Evolutionary conservation across 495 filamentous ascomycete species (phyloP).

Genomic region (Talaromyces wortmannii): DNA sequence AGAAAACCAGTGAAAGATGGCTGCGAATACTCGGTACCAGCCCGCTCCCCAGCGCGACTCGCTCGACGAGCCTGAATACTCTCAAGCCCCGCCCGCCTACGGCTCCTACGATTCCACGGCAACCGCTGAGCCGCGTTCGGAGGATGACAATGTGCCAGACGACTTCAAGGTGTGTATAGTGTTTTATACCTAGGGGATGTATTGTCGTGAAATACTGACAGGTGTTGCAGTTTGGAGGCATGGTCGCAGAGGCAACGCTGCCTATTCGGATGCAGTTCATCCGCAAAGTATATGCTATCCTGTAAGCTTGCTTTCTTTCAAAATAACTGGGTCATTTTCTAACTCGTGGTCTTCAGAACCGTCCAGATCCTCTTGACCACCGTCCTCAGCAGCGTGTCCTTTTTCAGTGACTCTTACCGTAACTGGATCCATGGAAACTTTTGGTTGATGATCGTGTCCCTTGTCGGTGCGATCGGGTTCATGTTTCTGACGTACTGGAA

Average conservation of each 20-base stretch:
- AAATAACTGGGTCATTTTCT: not conserved
- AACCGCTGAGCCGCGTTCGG: constrained; percentile 59
- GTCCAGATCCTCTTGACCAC: constrained; percentile 84
- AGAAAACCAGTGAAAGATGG: constrained; percentile 38
- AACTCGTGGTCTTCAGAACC: constrained; percentile 42
- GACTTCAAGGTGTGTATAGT: constrained; percentile 77
- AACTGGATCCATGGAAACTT: constrained; percentile 78
- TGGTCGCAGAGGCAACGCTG: constrained; percentile 84
- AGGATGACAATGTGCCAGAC: constrained; percentile 89
- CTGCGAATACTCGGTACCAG: constrained; percentile 62
- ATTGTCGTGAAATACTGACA: constrained; percentile 3
- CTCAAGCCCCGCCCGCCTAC: constrained; percentile 66
- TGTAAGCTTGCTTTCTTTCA: constrained; percentile 38
- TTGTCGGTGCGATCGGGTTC: constrained; percentile 74
- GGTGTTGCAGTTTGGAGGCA: constrained; percentile 66
- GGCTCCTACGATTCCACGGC: constrained; percentile 47
- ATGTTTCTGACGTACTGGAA: constrained; percentile 95
- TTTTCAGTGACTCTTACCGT: constrained; percentile 75
- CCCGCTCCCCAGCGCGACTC: constrained; percentile 70
- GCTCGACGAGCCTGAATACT: constrained; percentile 57
- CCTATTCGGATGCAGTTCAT: constrained; percentile 98
- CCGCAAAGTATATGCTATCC: constrained; percentile 83
- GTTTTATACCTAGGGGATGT: not conserved
- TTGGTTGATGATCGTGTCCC: constrained; percentile 78
- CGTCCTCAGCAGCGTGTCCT: constrained; percentile 71